phyloP scores from a whole-genome alignment of 2,329 filamentous ascomycete genomes.

The Elsinoe arachidis region DNA sequence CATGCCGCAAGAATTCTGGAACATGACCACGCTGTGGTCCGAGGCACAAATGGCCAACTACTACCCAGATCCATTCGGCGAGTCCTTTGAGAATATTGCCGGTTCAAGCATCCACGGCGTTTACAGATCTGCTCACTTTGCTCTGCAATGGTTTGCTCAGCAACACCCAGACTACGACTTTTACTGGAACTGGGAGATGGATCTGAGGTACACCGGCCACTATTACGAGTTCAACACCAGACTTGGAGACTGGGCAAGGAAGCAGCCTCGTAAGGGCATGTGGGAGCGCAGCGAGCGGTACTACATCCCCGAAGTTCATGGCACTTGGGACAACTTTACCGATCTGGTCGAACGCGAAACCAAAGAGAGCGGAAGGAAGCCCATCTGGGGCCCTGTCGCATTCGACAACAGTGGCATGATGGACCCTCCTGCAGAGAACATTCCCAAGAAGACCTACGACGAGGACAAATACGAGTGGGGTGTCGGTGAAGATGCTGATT shows the following conservation, averaged over 20 bases:
- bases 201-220: slow-evolving; percentile 69
- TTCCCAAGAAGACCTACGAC: slow-evolving; percentile 51
- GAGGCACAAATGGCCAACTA: slow-evolving; percentile 85
- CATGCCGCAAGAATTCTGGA: slow-evolving; percentile 76
- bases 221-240: slow-evolving; percentile 72
- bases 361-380: slow-evolving; percentile 40
- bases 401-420: slow-evolving; percentile 45
- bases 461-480: slow-evolving; percentile 66
- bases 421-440: slow-evolving; percentile 52
- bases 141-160: slow-evolving; percentile 44
- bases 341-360: slow-evolving; percentile 52
- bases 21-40: slow-evolving; percentile 85
- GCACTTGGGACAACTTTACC: slow-evolving; percentile 60
- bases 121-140: slow-evolving; percentile 57
- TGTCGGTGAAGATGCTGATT: slow-evolving; percentile 65
- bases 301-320: slow-evolving; percentile 62
- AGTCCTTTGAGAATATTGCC: slow-evolving; percentile 57
- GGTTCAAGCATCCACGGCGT: slow-evolving; percentile 70
- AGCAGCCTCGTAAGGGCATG: slow-evolving; percentile 61
- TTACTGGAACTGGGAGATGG: slow-evolving; percentile 86
- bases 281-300: slow-evolving; percentile 68
- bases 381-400: slow-evolving; percentile 56
- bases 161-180: slow-evolving; percentile 44
- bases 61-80: slow-evolving; percentile 79
- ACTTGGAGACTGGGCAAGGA: slow-evolving; percentile 54